Evolutionary conservation across 768 basidiomycete species (phyloP), one percentile per base, ranked within the genome.

Genomic region (Leccinum rimulosum): DNA sequence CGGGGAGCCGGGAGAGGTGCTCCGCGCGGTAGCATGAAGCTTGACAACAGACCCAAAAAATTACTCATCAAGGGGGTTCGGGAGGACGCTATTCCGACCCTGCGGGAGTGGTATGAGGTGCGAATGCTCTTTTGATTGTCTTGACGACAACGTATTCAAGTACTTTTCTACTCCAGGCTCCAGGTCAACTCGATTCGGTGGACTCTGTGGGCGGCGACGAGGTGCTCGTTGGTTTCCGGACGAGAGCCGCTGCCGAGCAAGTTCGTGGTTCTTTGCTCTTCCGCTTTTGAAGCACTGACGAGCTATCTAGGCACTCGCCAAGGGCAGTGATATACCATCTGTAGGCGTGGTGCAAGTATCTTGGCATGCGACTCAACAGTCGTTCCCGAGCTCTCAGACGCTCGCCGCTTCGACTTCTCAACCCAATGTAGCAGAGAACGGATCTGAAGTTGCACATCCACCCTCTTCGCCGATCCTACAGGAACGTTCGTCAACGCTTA

Each of bases 41-140:
- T 97, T 30, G 94, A 97, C 72, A 93, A 95, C 68, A 84, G 94
- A 17, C 90, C 94, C 10, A 89, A 86, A 76, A 87, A 84, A 72
- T 75, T 97, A 25, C 74, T 89, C 22, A 77, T 97, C 30, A 88
- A 91, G 67, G 90, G 88, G 38, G 83, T 83, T 9, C 73, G 78
- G 36, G 79, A 81, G 19, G 77, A 77, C n/a, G 77, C 77, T 31
- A 61, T 84, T 33, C 84, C 87, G 61, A 80, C 82, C 6, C 75
- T 95, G 59, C 84, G 82, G 61, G 86, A 91, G 64, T 95, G 91
- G 89, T 96, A 88, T 70, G 90, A 93, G 81, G 86, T 90, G 67
- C 22, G 75, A 63, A 14, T 6, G 22, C 2, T 54, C 45, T 4
- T 25, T 17, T 10, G 10, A 27, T 43, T 12, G 5, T 55, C 30